phyloP scores from a whole-genome alignment of 805 yeast genomes.

The Lachancea kluyveri region DNA sequence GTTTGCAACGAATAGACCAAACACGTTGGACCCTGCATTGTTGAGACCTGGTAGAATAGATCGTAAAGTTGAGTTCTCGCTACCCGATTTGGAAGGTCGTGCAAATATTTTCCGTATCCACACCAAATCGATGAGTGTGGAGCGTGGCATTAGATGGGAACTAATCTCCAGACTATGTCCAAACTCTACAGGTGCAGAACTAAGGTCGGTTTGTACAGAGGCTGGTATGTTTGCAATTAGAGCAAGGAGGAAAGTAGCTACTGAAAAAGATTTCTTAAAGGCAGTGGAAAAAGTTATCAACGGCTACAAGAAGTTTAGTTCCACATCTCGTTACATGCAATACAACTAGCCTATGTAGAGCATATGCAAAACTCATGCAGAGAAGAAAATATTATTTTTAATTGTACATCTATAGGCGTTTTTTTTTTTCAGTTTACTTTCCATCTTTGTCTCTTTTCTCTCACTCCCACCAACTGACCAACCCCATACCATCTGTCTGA shows the following conservation, averaged over 20 bases:
- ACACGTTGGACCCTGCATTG: conserved; percentile 95
- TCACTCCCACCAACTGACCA: conserved; percentile 93
- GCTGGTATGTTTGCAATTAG: conserved; percentile 99
- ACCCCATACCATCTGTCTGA: conserved; percentile 95
- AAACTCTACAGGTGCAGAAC: conserved; percentile 97
- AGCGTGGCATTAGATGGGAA: conserved; percentile 97
- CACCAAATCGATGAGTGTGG: conserved; percentile 96
- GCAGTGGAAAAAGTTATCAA: conserved; percentile 98
- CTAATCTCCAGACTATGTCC: conserved; percentile 95
- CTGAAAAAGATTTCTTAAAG: conserved; percentile 94
- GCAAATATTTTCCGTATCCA: conserved; percentile 97
- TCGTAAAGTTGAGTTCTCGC: conserved; percentile 93
- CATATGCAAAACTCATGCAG: not conserved
- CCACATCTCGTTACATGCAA: conserved; percentile 98
- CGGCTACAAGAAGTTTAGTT: conserved; percentile 96
- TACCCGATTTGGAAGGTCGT: conserved; percentile 96
- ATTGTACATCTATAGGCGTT: too few relatives aligned
- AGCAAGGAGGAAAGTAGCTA: conserved; percentile 96
- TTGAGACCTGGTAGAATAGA: conserved; percentile 98
- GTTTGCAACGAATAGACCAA: conserved; percentile 99
- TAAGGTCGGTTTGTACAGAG: conserved; percentile 97
- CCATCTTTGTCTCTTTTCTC: not conserved
- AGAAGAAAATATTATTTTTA: not conserved
- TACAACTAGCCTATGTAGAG: conserved; percentile 50
- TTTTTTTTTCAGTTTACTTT: not conserved